Percentiles rank a stretch among this genome's conserved stretches.
Evolutionary conservation across 2,329 filamentous ascomycete genomes (phyloP).

Genomic region (Orbilia oligospora): DNA sequence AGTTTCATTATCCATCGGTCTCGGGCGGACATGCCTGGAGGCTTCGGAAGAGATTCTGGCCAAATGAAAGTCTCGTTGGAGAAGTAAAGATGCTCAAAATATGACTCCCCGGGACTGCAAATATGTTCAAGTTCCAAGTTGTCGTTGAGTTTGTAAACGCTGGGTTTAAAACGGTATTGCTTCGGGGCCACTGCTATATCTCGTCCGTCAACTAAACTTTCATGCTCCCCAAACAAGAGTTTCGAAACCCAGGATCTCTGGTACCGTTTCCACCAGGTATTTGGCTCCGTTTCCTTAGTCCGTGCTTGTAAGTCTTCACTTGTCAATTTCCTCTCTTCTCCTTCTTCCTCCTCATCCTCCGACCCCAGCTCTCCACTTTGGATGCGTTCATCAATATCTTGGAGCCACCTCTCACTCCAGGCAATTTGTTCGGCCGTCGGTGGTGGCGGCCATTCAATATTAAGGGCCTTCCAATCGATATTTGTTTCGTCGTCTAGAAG

Average conservation of each 20-base stretch:
- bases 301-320: not conserved
- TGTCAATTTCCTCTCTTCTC: not conserved
- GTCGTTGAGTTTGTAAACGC: constrained; percentile 16
- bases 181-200: constrained; percentile 20
- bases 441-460: not conserved
- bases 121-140: constrained; percentile 38
- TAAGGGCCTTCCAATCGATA: not conserved
- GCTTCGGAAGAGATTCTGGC: constrained; percentile 38
- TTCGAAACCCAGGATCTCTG: constrained; percentile 38
- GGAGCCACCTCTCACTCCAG: not conserved
- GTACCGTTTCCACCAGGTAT: constrained; percentile 13
- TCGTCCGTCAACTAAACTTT: constrained; percentile 25
- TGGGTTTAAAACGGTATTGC: constrained; percentile 22
- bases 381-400: not conserved
- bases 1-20: constrained; percentile 36
- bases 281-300: not conserved
- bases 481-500: not conserved
- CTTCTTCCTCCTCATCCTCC: not conserved
- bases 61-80: constrained; percentile 39
- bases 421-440: not conserved
- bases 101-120: constrained; percentile 37
- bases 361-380: not conserved
- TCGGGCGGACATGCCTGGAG: constrained; percentile 40
- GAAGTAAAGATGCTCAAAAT: constrained; percentile 48
- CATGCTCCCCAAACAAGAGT: constrained; percentile 41